Evolutionary conservation across 495 filamentous ascomycete genomes (phyloP).

Genomic region (Apiosordaria backusii): DNA sequence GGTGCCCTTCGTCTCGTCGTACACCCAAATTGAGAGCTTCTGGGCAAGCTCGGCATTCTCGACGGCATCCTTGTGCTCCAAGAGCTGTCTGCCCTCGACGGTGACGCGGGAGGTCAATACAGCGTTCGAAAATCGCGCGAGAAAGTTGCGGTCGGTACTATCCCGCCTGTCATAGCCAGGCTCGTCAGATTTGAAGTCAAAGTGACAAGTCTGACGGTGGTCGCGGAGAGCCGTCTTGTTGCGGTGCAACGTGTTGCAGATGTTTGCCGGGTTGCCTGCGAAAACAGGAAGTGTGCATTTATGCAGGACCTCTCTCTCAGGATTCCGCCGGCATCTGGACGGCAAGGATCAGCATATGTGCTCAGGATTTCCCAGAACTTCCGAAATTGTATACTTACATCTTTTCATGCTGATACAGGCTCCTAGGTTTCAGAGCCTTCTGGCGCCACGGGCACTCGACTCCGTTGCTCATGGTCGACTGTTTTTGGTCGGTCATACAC

Average conservation of each 20-base stretch:
- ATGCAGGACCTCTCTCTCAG: not conserved
- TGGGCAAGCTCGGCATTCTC: not conserved
- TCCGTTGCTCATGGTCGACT: not conserved
- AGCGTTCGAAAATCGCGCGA: not conserved
- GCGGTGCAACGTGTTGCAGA: not conserved
- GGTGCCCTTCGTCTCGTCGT: not conserved
- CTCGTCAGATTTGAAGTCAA: not conserved
- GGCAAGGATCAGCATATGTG: not conserved
- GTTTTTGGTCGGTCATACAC: too few relatives aligned
- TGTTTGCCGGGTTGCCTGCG: not conserved
- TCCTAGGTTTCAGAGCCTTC: not conserved
- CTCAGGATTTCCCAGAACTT: not conserved
- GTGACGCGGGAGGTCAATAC: not conserved
- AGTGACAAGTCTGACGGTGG: not conserved
- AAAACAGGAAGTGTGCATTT: not conserved
- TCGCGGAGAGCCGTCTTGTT: not conserved
- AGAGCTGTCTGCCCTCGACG: not conserved
- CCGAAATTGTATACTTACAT: not conserved
- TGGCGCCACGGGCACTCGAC: not conserved
- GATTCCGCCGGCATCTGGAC: not conserved
- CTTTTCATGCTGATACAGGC: not conserved
- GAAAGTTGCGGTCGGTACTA: not conserved
- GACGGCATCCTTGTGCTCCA: not conserved
- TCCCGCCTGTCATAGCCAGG: not conserved
- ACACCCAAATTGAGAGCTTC: not conserved